These are phyloP conservation scores for Cerioporus squamosus DNA, from an alignment of 1,284 basidiomycete species.

Conservation along the genomic window DNA sequence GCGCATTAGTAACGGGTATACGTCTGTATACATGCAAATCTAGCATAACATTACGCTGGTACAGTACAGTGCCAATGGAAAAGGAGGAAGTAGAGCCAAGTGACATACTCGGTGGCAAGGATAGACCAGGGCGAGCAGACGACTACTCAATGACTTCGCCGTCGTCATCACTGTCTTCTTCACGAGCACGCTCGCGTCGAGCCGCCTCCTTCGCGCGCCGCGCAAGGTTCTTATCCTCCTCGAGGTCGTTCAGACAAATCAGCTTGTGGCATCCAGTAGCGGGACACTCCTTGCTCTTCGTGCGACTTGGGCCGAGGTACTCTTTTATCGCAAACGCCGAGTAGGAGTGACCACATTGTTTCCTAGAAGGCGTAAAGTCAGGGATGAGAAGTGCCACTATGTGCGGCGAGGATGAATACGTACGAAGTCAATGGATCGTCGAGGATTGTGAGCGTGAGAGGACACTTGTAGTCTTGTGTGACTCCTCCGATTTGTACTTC, in stretches of 20 bases:
- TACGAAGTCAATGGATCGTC: slow-evolving; percentile 79
- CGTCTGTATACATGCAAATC: too few species aligned
- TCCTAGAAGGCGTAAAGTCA: slow-evolving; percentile 41
- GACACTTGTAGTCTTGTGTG: slow-evolving; percentile 82
- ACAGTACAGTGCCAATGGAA: slow-evolving; percentile 7
- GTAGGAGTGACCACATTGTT: slow-evolving; percentile 74
- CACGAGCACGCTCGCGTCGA: slow-evolving; percentile 51
- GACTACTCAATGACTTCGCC: slow-evolving; percentile 69
- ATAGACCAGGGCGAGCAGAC: too few species aligned
- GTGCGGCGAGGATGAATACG: slow-evolving; percentile 30
- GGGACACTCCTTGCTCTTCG: slow-evolving; percentile 56
- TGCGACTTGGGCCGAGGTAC: slow-evolving; percentile 46
- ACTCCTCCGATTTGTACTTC: slow-evolving; percentile 85
- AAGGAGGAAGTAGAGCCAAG: neutral
- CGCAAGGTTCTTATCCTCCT: slow-evolving; percentile 57
- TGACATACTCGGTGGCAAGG: too few species aligned
- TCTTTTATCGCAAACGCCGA: slow-evolving; percentile 63
- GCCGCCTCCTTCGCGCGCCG: slow-evolving; percentile 61
- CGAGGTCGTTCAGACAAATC: slow-evolving; percentile 56
- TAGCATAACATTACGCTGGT: slow-evolving; percentile 11
- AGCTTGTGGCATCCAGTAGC: slow-evolving; percentile 68
- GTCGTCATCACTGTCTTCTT: slow-evolving; percentile 54
- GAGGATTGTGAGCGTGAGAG: slow-evolving; percentile 68
- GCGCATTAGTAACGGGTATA: neutral
- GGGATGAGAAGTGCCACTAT: neutral